Conservation (phyloP, 1,284 basidiomycete species). For the Trametes pubescens region DNA sequence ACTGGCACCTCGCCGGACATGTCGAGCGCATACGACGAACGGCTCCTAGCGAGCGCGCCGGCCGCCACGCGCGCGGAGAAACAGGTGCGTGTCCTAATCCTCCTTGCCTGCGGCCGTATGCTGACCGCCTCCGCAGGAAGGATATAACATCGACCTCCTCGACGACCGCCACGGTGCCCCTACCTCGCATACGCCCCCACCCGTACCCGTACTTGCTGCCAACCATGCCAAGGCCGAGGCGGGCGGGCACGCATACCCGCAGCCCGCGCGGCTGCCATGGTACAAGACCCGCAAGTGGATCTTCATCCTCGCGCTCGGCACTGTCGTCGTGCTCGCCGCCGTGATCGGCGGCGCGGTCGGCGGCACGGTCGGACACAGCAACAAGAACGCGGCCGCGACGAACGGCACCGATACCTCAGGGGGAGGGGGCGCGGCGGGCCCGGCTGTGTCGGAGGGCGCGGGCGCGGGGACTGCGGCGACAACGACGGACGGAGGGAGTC, state of each 20-base stretch:
- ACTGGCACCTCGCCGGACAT: neutral
- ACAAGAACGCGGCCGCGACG: slow-evolving; percentile 1
- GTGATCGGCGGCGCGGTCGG: slow-evolving; percentile 71
- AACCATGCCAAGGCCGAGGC: slow-evolving; percentile 35
- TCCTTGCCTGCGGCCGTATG: slow-evolving; percentile 1
- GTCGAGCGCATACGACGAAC: slow-evolving; percentile 44
- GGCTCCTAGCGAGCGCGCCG: slow-evolving; percentile 47
- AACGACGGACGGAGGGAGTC: neutral
- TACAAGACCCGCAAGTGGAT: slow-evolving; percentile 47
- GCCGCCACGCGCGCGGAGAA: slow-evolving; percentile 46
- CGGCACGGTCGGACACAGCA: slow-evolving; percentile 23
- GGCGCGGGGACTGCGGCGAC: neutral
- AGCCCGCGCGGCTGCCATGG: slow-evolving; percentile 39
- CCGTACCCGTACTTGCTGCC: slow-evolving; percentile 29
- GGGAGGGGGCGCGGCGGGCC: neutral
- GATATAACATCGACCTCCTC: slow-evolving; percentile 60
- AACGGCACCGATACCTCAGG: neutral
- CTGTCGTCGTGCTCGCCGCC: slow-evolving; percentile 57
- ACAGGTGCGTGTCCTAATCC: slow-evolving; percentile 42
- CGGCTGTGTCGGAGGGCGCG: neutral
- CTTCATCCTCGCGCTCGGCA: slow-evolving; percentile 47
- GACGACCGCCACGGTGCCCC: slow-evolving; percentile 36
- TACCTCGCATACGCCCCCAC: slow-evolving; percentile 31
- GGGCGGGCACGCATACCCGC: slow-evolving; percentile 29
- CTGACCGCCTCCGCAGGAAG: slow-evolving; percentile 48